Conservation (phyloP, 306 rosid genomes). For the Chamaecrista fasciculata region DNA sequence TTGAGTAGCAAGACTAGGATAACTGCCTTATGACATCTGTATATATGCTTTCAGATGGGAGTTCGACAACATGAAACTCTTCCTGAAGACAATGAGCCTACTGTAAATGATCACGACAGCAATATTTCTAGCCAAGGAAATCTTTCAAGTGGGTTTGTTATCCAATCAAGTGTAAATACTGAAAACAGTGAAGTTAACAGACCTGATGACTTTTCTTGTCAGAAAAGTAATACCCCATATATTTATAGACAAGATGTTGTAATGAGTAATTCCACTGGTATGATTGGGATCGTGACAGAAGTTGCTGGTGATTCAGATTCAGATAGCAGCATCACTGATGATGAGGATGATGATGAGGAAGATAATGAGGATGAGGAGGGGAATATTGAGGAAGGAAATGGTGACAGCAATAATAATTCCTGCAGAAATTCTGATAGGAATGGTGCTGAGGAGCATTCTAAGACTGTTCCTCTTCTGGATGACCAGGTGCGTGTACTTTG, state of each 20-base stretch:
- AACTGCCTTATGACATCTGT: constrained; percentile 25
- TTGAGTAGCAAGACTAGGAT: constrained; percentile 15
- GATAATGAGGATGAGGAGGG: constrained; percentile 43
- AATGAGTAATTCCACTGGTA: constrained; percentile 47
- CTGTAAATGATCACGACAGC: constrained; percentile 32
- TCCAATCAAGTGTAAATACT: constrained; percentile 37
- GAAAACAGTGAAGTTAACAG: constrained; percentile 47
- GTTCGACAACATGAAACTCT: constrained; percentile 38
- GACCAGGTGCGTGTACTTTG: constrained; percentile 88
- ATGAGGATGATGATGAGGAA: constrained; percentile 59
- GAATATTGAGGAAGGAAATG: constrained; percentile 46
- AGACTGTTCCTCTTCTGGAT: constrained; percentile 58
- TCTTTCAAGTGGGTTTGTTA: constrained; percentile 29
- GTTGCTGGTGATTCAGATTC: constrained; percentile 91
- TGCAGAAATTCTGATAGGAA: constrained; percentile 44
- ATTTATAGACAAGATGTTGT: constrained; percentile 87
- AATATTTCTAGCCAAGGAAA: constrained; percentile 31
- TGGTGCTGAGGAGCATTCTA: constrained; percentile 44
- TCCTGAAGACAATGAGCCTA: constrained; percentile 37
- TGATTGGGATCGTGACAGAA: constrained; percentile 86
- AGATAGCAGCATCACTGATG: constrained; percentile 67
- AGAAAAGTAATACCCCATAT: constrained; percentile 35
- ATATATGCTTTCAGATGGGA: constrained; percentile 60
- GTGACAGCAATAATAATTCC: constrained; percentile 34
- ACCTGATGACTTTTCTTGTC: constrained; percentile 31